These are phyloP conservation scores for Cadophora gregata DNA, from an alignment of 2,329 filamentous ascomycete genomes.

Conservation along the genomic window DNA sequence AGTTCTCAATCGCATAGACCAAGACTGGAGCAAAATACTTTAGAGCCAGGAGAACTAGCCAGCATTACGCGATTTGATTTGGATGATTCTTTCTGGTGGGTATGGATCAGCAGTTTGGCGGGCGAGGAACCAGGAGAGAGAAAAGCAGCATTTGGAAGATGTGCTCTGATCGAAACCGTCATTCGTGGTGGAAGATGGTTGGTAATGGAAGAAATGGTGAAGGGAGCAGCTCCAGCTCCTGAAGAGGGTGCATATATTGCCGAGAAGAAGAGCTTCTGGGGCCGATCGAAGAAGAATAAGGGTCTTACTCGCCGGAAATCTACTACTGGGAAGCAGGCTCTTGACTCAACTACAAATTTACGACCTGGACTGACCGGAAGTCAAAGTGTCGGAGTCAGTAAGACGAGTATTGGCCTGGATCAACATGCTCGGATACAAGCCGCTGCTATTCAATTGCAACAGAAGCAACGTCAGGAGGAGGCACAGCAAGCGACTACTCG, in stretches of 20 bases:
- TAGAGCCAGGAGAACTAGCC: conserved; percentile 92
- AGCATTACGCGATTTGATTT: conserved; percentile 87
- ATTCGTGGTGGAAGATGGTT: conserved; percentile 87
- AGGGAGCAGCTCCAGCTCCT: conserved; percentile 86
- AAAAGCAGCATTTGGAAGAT: conserved; percentile 93
- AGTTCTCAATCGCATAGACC: conserved; percentile 87
- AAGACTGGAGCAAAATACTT: conserved; percentile 68
- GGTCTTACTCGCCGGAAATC: conserved; percentile 72
- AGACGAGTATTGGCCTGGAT: conserved; percentile 84
- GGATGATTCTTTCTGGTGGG: conserved; percentile 99
- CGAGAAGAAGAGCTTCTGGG: conserved; percentile 94
- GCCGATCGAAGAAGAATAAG: conserved; percentile 76
- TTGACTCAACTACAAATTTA: conserved; percentile 52
- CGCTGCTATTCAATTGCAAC: conserved; percentile 83
- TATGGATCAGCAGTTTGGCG: conserved; percentile 97
- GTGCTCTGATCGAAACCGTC: conserved; percentile 86
- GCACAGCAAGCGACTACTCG: conserved; percentile 55
- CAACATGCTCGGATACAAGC: conserved; percentile 93
- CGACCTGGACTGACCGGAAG: conserved; percentile 50
- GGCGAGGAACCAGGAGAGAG: conserved; percentile 84
- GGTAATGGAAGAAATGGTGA: conserved; percentile 94
- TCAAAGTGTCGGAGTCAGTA: conserved; percentile 62
- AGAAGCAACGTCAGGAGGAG: conserved; percentile 74
- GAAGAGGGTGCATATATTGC: conserved; percentile 88
- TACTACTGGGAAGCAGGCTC: conserved; percentile 65